phyloP scores from a whole-genome alignment of 2,329 filamentous ascomycete genomes.

The Coniochaeta sp. region DNA sequence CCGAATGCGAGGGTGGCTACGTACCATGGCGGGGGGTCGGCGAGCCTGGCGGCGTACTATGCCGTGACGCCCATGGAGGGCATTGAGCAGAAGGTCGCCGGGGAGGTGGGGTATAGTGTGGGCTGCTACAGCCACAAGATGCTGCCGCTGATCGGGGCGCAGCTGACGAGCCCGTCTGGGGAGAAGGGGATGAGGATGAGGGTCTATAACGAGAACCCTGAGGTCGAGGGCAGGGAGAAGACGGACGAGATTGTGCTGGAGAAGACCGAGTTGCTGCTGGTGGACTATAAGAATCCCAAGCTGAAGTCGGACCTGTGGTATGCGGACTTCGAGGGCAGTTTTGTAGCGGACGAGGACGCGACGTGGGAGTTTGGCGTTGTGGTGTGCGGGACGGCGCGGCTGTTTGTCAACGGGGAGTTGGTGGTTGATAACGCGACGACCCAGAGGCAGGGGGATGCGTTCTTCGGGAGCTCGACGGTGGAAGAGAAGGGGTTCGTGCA shows the following conservation, averaged over 20 bases:
- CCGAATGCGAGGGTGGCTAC: slow-evolving; percentile 49
- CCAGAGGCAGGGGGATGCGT: slow-evolving; percentile 49
- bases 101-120: slow-evolving; percentile 41
- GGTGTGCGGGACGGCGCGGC: slow-evolving; percentile 57
- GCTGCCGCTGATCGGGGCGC: slow-evolving; percentile 48
- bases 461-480: slow-evolving; percentile 49
- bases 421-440: slow-evolving; percentile 60
- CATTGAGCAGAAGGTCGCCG: slow-evolving; percentile 46
- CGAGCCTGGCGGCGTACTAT: slow-evolving; percentile 52
- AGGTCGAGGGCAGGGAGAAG: slow-evolving; percentile 33
- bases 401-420: slow-evolving; percentile 54
- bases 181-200: slow-evolving; percentile 53
- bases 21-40: slow-evolving; percentile 59
- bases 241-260: slow-evolving; percentile 42
- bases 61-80: slow-evolving; percentile 67
- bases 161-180: slow-evolving; percentile 43
- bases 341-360: slow-evolving; percentile 52
- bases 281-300: slow-evolving; percentile 45
- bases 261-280: slow-evolving; percentile 41
- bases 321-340: slow-evolving; percentile 51
- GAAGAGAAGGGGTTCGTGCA: slow-evolving; percentile 47
- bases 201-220: slow-evolving; percentile 52
- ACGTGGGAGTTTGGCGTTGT: slow-evolving; percentile 59
- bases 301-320: slow-evolving; percentile 47
- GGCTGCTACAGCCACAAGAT: slow-evolving; percentile 59